Conservation (phyloP, 169 alveolate genomes). For the Plasmodium berghei region DNA sequence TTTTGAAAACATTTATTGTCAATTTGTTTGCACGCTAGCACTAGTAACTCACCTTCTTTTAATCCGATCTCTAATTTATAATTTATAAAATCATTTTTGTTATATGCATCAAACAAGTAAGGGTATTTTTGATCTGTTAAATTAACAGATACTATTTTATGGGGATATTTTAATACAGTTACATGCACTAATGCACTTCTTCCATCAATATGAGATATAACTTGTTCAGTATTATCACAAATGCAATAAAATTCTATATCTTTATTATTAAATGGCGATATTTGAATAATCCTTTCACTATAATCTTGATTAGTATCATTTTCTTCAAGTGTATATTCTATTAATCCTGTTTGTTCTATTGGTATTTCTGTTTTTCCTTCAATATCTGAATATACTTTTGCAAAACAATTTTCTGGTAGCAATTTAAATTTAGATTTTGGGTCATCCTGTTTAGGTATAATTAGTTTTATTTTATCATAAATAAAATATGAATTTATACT, state of each 20-base stretch:
- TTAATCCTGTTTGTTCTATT: slow-evolving; percentile 25
- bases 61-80: slow-evolving; percentile 19
- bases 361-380: slow-evolving; percentile 16
- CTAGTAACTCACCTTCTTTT: slow-evolving; percentile 39
- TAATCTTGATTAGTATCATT: slow-evolving; percentile 15
- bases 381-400: slow-evolving; percentile 37
- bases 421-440: slow-evolving; percentile 28
- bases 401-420: slow-evolving; percentile 50
- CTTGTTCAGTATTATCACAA: slow-evolving; percentile 53
- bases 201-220: slow-evolving; percentile 43
- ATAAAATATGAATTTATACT: slow-evolving; percentile 51
- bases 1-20: slow-evolving; percentile 45
- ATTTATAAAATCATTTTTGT: not conserved
- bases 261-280: slow-evolving; percentile 50
- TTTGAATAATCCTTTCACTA: slow-evolving; percentile 26
- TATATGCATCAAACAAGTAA: slow-evolving; percentile 1
- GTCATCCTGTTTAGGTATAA: slow-evolving; percentile 14
- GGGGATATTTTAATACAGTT: slow-evolving; percentile 51
- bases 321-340: slow-evolving; percentile 44
- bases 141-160: slow-evolving; percentile 35
- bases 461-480: slow-evolving; percentile 55
- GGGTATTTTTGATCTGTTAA: slow-evolving; percentile 30
- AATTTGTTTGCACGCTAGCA: slow-evolving; percentile 50
- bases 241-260: slow-evolving; percentile 59
- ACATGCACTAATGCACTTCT: slow-evolving; percentile 54